These are phyloP conservation scores for Cyclotella choctawhatcheeana DNA, from an alignment of 108 stramenopile species.

Conservation along the genomic window DNA sequence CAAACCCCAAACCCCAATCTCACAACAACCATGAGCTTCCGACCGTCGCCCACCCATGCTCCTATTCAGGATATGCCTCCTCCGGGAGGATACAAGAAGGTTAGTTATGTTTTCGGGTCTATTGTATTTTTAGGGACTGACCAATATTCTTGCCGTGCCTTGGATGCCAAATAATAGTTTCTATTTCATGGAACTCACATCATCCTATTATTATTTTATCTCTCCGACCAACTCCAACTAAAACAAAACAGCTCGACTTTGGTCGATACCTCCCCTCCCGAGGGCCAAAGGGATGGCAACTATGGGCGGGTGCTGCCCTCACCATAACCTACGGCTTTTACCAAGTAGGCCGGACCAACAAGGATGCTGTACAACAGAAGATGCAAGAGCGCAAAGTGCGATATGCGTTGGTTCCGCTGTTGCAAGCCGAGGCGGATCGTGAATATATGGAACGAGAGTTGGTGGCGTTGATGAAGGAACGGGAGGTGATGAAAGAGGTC, in stretches of 20 bases:
- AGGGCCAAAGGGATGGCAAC: constrained; percentile 84
- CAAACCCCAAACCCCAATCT: neutral
- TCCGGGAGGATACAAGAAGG: constrained; percentile 72
- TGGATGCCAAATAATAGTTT: no score
- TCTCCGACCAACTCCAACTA: constrained; percentile 1
- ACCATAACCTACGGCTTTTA: constrained; percentile 79
- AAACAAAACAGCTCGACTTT: constrained; percentile 42
- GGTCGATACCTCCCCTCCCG: constrained; percentile 61
- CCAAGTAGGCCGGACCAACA: constrained; percentile 73
- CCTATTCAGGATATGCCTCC: constrained; percentile 80
- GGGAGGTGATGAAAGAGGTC: constrained; percentile 83
- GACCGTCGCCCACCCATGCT: constrained; percentile 70
- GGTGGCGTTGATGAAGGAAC: constrained; percentile 62
- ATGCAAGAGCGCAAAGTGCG: constrained; percentile 79
- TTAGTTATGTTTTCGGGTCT: constrained; percentile 8
- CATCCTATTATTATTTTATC: neutral
- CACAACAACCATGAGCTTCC: constrained; percentile 60
- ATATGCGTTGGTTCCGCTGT: constrained; percentile 69
- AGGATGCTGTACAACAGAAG: constrained; percentile 61
- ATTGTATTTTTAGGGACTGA: neutral
- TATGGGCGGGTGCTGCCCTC: constrained; percentile 71
- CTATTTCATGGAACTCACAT: neutral
- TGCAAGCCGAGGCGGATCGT: constrained; percentile 87
- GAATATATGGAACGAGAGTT: constrained; percentile 76
- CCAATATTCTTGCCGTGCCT: no score